Percentiles rank a stretch among this genome's conserved stretches.
Evolutionary conservation across 306 rosid species (phyloP).

Genomic region (Glycine latifolia): DNA sequence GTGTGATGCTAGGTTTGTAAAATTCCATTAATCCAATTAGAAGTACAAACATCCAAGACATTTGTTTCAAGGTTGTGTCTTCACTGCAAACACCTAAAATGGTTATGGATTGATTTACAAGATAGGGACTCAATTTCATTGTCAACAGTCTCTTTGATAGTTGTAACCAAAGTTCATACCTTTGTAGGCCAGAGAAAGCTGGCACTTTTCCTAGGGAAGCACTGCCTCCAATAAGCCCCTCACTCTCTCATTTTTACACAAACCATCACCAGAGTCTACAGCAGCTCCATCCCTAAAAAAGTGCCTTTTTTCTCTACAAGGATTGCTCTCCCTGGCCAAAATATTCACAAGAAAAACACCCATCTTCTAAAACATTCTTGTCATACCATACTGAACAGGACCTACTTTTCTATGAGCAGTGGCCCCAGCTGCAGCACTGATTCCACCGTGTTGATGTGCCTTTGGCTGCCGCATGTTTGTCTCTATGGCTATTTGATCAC

Average conservation of each 20-base stretch:
- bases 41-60: conserved; percentile 22
- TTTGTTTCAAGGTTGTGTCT: conserved; percentile 33
- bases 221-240: conserved; percentile 19
- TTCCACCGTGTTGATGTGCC: conserved; percentile 67
- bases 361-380: conserved; percentile 69
- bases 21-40: not conserved
- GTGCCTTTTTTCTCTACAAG: conserved; percentile 28
- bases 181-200: conserved; percentile 40
- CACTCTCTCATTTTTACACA: conserved; percentile 47
- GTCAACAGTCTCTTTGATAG: conserved; percentile 38
- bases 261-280: conserved; percentile 30
- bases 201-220: conserved; percentile 45
- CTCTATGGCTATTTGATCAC: conserved; percentile 68
- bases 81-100: conserved; percentile 32
- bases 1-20: not conserved
- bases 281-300: conserved; percentile 37
- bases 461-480: conserved; percentile 73
- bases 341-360: not conserved
- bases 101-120: conserved; percentile 27
- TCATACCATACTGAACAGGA: conserved; percentile 76
- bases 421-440: conserved; percentile 62
- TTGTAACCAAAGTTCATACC: conserved; percentile 40
- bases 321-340: conserved; percentile 39
- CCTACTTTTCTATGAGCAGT: conserved; percentile 74
- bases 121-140: conserved; percentile 38